Evolutionary conservation across 1,139 yeast species (phyloP).

Genomic region (Debaryomyces psychrophilus): DNA sequence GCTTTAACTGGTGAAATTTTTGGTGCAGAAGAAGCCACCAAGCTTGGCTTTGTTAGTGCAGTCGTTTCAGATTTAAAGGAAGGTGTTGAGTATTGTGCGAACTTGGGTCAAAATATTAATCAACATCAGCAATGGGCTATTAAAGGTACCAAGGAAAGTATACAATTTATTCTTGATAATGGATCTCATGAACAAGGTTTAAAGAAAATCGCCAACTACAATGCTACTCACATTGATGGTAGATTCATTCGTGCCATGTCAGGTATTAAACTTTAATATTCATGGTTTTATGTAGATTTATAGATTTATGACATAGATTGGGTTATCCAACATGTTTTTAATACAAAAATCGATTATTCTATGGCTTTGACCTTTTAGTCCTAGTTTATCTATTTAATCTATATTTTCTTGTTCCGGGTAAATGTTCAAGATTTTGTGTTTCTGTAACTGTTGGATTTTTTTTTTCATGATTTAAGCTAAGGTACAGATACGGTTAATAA

Average conservation of each 20-base stretch:
- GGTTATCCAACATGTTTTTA: too few relatives aligned
- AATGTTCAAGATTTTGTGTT: slow-evolving; percentile 1
- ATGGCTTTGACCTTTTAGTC: background rate
- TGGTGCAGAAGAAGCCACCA: slow-evolving; percentile 56
- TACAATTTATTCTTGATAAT: slow-evolving; percentile 57
- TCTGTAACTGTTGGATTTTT: slow-evolving; percentile 1
- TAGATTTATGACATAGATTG: too few relatives aligned
- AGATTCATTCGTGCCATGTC: slow-evolving; percentile 17
- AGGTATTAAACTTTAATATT: slow-evolving; percentile 12
- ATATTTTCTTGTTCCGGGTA: background rate
- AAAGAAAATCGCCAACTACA: slow-evolving; percentile 54
- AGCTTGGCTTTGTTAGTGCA: slow-evolving; percentile 56
- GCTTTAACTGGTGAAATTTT: slow-evolving; percentile 67
- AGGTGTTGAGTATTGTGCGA: slow-evolving; percentile 54
- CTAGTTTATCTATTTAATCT: background rate
- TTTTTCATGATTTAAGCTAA: background rate
- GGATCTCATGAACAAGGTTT: slow-evolving; percentile 53
- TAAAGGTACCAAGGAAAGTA: slow-evolving; percentile 62
- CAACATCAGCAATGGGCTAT: slow-evolving; percentile 60
- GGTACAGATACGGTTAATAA: background rate
- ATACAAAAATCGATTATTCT: too few relatives aligned
- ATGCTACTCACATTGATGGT: slow-evolving; percentile 46
- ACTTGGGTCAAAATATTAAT: slow-evolving; percentile 55
- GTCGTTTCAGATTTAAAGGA: slow-evolving; percentile 49
- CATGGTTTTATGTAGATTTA: too few relatives aligned